phyloP scores from a whole-genome alignment of 495 filamentous ascomycete species.

The Neurospora sp. region DNA sequence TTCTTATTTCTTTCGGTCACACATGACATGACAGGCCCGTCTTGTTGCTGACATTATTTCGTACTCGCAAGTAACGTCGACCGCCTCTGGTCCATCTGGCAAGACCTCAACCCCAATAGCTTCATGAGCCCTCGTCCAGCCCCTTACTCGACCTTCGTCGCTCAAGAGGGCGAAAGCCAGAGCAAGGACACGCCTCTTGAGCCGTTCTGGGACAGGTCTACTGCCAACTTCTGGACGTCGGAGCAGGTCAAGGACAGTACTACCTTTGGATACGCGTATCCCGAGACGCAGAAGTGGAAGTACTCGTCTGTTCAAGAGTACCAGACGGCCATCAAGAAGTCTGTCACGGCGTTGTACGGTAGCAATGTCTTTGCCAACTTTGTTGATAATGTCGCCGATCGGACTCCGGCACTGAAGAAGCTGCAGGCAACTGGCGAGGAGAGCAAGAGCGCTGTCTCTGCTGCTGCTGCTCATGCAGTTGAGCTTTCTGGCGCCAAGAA shows the following conservation, averaged over 20 bases:
- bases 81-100: constrained; percentile 61
- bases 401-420: not conserved
- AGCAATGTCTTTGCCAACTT: constrained; percentile 19
- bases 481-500: not conserved
- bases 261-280: constrained; percentile 50
- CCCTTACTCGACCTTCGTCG: constrained; percentile 42
- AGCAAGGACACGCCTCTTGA: constrained; percentile 28
- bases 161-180: constrained; percentile 27
- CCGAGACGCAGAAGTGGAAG: constrained; percentile 36
- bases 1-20: not conserved
- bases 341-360: constrained; percentile 14
- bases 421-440: not conserved
- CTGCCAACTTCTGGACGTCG: constrained; percentile 37
- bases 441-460: not conserved
- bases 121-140: constrained; percentile 42
- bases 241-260: constrained; percentile 26
- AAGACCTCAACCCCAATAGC: constrained; percentile 50
- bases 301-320: constrained; percentile 5
- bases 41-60: not conserved
- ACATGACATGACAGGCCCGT: not conserved
- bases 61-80: constrained; percentile 39
- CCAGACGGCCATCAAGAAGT: constrained; percentile 7
- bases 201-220: constrained; percentile 34
- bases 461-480: not conserved
- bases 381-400: constrained; percentile 8